A percentile compares a stretch with the other conserved stretches of the same genome.
phyloP scores from a whole-genome alignment of 495 filamentous ascomycete species.

The Rhizodiscina lignyota region DNA sequence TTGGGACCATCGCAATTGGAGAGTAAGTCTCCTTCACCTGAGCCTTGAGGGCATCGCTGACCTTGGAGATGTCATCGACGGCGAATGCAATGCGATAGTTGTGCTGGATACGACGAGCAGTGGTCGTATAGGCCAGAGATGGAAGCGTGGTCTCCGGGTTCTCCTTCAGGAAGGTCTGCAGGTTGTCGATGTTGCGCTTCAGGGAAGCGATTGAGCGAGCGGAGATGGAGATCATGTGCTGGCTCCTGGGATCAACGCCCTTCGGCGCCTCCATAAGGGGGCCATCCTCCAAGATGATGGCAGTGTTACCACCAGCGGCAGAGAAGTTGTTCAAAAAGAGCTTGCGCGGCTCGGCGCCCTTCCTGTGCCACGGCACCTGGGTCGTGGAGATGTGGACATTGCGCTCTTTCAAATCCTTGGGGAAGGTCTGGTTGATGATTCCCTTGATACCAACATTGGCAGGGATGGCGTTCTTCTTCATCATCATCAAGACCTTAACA shows the following conservation, averaged over 20 bases:
- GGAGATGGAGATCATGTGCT: slow-evolving; percentile 34
- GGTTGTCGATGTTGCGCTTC: slow-evolving; percentile 34
- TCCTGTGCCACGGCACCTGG: slow-evolving; percentile 44
- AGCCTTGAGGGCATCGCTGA: slow-evolving; percentile 20
- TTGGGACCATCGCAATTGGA: slow-evolving; percentile 26
- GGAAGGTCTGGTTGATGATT: slow-evolving; percentile 67
- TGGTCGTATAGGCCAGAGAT: slow-evolving; percentile 25
- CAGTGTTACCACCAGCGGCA: slow-evolving; percentile 27
- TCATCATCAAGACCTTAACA: slow-evolving; percentile 76
- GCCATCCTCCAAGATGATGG: slow-evolving; percentile 35
- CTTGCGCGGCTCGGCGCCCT: slow-evolving; percentile 43
- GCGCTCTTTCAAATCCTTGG: slow-evolving; percentile 52
- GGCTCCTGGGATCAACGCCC: slow-evolving; percentile 35
- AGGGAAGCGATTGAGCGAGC: slow-evolving; percentile 36
- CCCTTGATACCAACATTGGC: slow-evolving; percentile 81
- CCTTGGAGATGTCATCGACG: slow-evolving; percentile 21
- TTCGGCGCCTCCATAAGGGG: slow-evolving; percentile 23
- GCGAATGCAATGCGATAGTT: slow-evolving; percentile 26
- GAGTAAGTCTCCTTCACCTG: slow-evolving; percentile 26
- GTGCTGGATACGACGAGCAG: slow-evolving; percentile 28
- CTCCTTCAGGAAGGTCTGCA: slow-evolving; percentile 33
- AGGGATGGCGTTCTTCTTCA: slow-evolving; percentile 67
- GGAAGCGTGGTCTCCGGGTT: slow-evolving; percentile 27
- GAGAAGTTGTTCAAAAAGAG: slow-evolving; percentile 35
- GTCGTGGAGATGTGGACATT: slow-evolving; percentile 54